Evolutionary conservation across 768 basidiomycete genomes (phyloP).

Genomic region (Trametes punicea): DNA sequence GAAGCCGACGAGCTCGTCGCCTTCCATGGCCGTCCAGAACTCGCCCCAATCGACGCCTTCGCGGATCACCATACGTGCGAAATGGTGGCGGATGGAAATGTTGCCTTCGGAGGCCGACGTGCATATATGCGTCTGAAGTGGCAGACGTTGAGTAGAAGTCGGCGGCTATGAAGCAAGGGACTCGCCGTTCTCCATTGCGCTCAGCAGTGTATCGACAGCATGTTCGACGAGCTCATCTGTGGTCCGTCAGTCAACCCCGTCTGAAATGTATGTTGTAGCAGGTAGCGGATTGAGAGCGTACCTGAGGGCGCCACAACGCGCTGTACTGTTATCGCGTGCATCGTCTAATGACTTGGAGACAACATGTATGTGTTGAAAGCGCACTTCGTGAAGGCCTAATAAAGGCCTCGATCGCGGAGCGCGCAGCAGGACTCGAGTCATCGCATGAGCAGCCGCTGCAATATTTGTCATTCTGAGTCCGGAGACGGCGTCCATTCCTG

Average conservation of each 20-base stretch:
- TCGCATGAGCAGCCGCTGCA: too few species aligned
- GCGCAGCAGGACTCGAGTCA: too few species aligned
- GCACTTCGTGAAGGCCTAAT: too few species aligned
- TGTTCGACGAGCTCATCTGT: not conserved
- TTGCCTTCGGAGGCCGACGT: not conserved
- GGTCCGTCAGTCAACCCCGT: not conserved
- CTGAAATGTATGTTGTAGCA: not conserved
- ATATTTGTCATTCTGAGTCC: too few species aligned
- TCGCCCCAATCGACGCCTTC: slow-evolving; percentile 4
- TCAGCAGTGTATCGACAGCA: not conserved
- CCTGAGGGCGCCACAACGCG: not conserved
- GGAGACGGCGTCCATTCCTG: too few species aligned
- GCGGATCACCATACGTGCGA: not conserved
- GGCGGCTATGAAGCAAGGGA: not conserved
- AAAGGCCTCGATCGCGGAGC: too few species aligned
- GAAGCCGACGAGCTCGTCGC: slow-evolving; percentile 1
- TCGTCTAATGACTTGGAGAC: not conserved
- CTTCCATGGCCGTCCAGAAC: slow-evolving; percentile 1
- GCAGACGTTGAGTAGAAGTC: not conserved
- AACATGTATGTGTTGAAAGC: too few species aligned
- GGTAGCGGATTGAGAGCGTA: not conserved
- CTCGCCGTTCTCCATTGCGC: not conserved
- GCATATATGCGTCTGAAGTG: not conserved
- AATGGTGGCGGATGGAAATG: not conserved
- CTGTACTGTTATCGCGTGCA: not conserved